Percentiles rank a stretch among this genome's conserved stretches.
Evolutionary conservation across 1,139 yeast genomes (phyloP).

Genomic region (Blastobotrys illinoisensis): DNA sequence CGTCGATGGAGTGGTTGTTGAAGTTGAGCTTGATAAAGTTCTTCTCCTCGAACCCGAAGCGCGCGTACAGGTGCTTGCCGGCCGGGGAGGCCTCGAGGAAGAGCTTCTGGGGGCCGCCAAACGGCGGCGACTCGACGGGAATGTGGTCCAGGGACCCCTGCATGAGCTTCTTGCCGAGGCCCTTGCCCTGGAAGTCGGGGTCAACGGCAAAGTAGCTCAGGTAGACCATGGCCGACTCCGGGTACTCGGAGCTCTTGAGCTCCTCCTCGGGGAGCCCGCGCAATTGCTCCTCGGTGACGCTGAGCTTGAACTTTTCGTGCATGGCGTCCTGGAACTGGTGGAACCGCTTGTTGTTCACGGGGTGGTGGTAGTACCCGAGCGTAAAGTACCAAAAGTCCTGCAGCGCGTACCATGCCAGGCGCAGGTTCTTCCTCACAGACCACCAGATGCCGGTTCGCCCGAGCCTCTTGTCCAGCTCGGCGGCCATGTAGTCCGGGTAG

Average conservation of each 20-base stretch:
- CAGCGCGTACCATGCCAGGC: neutral
- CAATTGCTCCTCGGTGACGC: neutral
- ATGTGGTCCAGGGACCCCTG: slow-evolving; percentile 14
- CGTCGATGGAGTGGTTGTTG: neutral
- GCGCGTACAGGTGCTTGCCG: slow-evolving; percentile 5
- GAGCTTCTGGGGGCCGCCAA: slow-evolving; percentile 10
- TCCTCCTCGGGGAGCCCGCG: slow-evolving; percentile 1
- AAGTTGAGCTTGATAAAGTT: neutral
- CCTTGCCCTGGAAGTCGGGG: slow-evolving; percentile 33
- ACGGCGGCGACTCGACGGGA: slow-evolving; percentile 6
- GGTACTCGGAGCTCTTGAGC: slow-evolving; percentile 4
- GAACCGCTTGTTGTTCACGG: neutral
- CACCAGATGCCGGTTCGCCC: slow-evolving; percentile 7
- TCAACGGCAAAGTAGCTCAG: slow-evolving; percentile 18
- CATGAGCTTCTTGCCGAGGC: slow-evolving; percentile 38
- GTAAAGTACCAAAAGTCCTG: neutral
- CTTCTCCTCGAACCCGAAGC: slow-evolving; percentile 5
- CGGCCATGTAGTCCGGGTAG: slow-evolving; percentile 12
- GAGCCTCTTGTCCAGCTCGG: slow-evolving; percentile 6
- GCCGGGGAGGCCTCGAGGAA: slow-evolving; percentile 8
- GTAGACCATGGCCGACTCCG: slow-evolving; percentile 6
- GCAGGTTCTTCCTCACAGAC: neutral
- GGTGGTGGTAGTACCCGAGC: neutral
- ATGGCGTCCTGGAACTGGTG: neutral
- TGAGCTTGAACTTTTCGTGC: slow-evolving; percentile 1